phyloP scores from a whole-genome alignment of 2,329 filamentous ascomycete genomes.

The Xenoacremonium recifei region DNA sequence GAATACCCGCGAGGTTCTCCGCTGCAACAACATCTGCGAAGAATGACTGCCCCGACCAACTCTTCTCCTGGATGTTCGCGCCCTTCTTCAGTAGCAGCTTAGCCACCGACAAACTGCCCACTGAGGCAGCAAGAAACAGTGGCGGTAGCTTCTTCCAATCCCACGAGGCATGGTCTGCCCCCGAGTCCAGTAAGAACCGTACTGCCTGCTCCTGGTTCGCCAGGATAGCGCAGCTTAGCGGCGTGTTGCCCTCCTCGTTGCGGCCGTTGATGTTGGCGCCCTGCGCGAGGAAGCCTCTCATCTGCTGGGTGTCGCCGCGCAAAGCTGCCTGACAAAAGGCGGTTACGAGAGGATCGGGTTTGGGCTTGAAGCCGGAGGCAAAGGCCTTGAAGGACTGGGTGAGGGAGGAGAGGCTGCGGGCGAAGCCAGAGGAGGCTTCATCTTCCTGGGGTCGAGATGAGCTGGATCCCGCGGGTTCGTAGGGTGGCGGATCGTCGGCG shows the following conservation, averaged over 20 bases:
- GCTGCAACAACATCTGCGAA: slow-evolving; percentile 28
- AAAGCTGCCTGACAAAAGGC: slow-evolving; percentile 35
- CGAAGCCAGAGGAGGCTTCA: slow-evolving; percentile 14
- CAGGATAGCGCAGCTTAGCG: slow-evolving; percentile 34
- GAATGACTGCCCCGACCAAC: slow-evolving; percentile 27
- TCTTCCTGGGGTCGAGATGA: no score
- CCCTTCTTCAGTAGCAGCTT: slow-evolving; percentile 28
- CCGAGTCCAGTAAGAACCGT: slow-evolving; percentile 30
- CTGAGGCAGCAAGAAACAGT: slow-evolving; percentile 31
- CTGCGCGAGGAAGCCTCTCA: slow-evolving; percentile 31
- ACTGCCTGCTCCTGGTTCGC: slow-evolving; percentile 31
- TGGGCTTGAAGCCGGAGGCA: slow-evolving; percentile 29
- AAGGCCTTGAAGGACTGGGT: slow-evolving; percentile 35
- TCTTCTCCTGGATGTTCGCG: slow-evolving; percentile 29
- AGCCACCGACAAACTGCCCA: slow-evolving; percentile 27
- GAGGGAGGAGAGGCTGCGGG: slow-evolving; percentile 27
- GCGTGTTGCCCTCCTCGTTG: slow-evolving; percentile 34
- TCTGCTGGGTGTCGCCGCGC: slow-evolving; percentile 32
- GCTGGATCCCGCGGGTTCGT: slow-evolving; percentile 15
- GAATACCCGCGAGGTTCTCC: slow-evolving; percentile 24
- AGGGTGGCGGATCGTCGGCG: slow-evolving; percentile 23
- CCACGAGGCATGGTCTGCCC: slow-evolving; percentile 24
- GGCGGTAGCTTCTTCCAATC: slow-evolving; percentile 28
- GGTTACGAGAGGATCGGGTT: slow-evolving; percentile 36
- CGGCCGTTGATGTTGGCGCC: slow-evolving; percentile 36